These are phyloP conservation scores for Gyromitra esculenta DNA, from an alignment of 2,329 filamentous ascomycete species.

Conservation along the genomic window DNA sequence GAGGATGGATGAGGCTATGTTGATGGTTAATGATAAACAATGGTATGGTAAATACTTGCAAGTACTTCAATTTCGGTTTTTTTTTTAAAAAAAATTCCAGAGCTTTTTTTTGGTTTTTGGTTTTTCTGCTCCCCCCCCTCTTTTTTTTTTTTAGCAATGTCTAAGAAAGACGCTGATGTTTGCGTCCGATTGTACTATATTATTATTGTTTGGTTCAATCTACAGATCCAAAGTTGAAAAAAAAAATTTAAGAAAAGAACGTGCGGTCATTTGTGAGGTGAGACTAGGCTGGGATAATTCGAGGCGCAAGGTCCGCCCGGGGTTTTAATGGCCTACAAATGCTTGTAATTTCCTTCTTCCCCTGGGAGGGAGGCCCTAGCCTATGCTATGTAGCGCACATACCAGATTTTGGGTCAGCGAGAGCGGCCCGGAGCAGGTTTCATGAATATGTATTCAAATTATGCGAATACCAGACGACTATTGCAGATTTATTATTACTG, in stretches of 20 bases:
- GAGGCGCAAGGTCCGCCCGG: not conserved
- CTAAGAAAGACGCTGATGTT: constrained; percentile 48
- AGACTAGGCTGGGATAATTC: not conserved
- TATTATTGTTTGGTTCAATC: not conserved
- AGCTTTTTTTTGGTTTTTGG: not conserved
- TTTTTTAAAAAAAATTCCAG: constrained; percentile 15
- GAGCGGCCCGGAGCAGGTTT: too few relatives aligned
- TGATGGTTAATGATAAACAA: constrained; percentile 19
- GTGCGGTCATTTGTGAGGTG: not conserved
- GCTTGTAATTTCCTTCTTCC: not conserved
- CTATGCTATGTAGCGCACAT: not conserved
- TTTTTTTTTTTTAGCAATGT: constrained; percentile 23
- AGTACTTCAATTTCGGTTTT: constrained; percentile 24
- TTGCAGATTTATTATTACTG: too few relatives aligned
- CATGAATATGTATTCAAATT: too few relatives aligned
- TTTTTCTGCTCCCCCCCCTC: too few relatives aligned
- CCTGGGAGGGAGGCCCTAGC: not conserved
- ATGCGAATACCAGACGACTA: too few relatives aligned
- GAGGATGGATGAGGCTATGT: not conserved
- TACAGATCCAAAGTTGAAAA: constrained; percentile 18
- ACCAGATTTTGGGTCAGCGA: not conserved
- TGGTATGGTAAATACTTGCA: constrained; percentile 33
- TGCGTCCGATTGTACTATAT: constrained; percentile 39
- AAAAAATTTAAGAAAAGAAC: not conserved
- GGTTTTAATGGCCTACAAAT: not conserved